Conservation (phyloP, 2,329 filamentous ascomycete genomes). For the Sphaerulina vaccinii region DNA sequence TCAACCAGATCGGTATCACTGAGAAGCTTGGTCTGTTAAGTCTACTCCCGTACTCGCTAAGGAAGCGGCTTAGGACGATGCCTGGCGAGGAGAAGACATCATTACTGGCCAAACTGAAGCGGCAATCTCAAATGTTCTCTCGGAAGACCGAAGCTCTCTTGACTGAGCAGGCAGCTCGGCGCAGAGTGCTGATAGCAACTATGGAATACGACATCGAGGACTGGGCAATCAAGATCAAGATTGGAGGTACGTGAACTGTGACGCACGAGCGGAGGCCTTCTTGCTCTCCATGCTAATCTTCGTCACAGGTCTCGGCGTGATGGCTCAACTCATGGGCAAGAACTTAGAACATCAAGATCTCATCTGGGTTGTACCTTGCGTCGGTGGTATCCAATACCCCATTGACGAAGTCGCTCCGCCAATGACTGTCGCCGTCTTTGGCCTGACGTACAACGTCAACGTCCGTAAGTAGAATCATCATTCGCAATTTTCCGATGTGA, state of each 20-base stretch:
- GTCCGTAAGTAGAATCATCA: conserved; percentile 49
- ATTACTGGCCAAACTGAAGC: conserved; percentile 9
- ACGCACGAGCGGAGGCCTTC: no score
- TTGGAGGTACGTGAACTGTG: no score
- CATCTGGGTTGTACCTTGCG: conserved; percentile 53
- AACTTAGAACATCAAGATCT: conserved; percentile 62
- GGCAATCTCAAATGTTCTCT: conserved; percentile 9
- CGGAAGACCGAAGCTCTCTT: conserved; percentile 11
- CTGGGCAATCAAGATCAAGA: conserved; percentile 68
- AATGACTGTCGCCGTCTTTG: conserved; percentile 61
- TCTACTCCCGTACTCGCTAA: conserved; percentile 14
- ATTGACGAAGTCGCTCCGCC: conserved; percentile 56
- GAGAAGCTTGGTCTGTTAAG: conserved; percentile 26
- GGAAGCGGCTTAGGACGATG: conserved; percentile 10
- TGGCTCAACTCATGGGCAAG: conserved; percentile 67
- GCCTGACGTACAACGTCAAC: conserved; percentile 57
- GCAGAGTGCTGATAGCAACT: conserved; percentile 63
- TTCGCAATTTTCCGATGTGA: background rate
- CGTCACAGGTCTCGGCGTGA: conserved; percentile 67
- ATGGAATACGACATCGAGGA: conserved; percentile 72
- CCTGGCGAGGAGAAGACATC: conserved; percentile 2
- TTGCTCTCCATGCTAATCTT: no score
- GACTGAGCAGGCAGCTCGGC: conserved; percentile 21
- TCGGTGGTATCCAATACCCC: conserved; percentile 63
- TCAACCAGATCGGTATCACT: conserved; percentile 53